phyloP scores from a whole-genome alignment of 2,329 filamentous ascomycete species.

The Fusarium hainanense region DNA sequence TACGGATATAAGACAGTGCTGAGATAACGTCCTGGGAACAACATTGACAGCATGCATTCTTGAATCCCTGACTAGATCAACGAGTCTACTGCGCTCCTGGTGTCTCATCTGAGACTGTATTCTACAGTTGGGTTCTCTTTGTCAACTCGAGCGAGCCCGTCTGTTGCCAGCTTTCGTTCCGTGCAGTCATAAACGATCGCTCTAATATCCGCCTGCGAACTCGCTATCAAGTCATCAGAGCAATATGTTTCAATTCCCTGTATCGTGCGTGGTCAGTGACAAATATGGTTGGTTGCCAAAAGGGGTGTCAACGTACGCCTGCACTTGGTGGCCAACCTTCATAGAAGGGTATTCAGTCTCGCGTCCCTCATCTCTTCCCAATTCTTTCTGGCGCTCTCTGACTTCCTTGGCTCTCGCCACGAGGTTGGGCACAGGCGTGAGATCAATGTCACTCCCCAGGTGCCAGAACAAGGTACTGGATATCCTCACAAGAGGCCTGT shows the following conservation, averaged over 20 bases:
- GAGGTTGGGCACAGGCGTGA: constrained; percentile 62
- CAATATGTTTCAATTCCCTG: constrained; percentile 65
- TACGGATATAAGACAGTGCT: background rate
- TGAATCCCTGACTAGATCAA: background rate
- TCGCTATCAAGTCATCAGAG: constrained; percentile 58
- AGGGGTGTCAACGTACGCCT: constrained; percentile 58
- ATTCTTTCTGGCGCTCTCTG: constrained; percentile 58
- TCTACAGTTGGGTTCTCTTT: background rate
- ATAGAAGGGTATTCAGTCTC: constrained; percentile 61
- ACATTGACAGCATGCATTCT: background rate
- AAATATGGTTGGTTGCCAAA: background rate
- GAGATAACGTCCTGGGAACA: background rate
- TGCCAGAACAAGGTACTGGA: constrained; percentile 72
- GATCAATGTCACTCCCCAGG: constrained; percentile 66
- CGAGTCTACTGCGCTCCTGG: background rate
- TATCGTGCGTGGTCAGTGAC: constrained; percentile 18
- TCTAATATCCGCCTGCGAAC: background rate
- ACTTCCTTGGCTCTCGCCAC: constrained; percentile 58
- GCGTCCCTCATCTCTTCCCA: constrained; percentile 65
- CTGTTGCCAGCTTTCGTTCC: background rate
- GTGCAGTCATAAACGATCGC: constrained; percentile 11
- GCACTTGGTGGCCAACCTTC: constrained; percentile 70
- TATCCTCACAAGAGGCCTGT: constrained; percentile 66
- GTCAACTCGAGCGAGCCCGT: background rate
- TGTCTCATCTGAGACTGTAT: background rate